Percentiles rank a stretch among this genome's conserved stretches.
Conservation (phyloP, 2,329 filamentous ascomycete species). For the Diplocarpon mali region DNA sequence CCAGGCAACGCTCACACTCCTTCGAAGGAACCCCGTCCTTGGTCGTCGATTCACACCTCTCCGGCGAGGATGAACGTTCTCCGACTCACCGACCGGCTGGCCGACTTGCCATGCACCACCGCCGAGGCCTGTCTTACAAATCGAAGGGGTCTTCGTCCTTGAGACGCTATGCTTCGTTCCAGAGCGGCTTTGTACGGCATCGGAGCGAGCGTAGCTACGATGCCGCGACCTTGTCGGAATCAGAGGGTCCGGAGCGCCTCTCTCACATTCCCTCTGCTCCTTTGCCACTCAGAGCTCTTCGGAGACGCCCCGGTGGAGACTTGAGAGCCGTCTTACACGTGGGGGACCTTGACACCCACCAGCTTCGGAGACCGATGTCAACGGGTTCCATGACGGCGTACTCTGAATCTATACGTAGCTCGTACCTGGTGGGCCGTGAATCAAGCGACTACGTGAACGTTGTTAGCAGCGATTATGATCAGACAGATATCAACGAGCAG, state of each 20-base stretch:
- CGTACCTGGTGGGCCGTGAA: constrained; percentile 33
- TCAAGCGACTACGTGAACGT: constrained; percentile 36
- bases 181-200: constrained; percentile 41
- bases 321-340: constrained; percentile 57
- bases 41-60: constrained; percentile 16
- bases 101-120: constrained; percentile 13
- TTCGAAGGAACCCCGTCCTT: constrained; percentile 25
- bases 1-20: constrained; percentile 26
- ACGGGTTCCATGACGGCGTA: constrained; percentile 49
- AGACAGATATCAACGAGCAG: constrained; percentile 32
- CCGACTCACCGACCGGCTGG: constrained; percentile 17
- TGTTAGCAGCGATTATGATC: constrained; percentile 29
- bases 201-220: constrained; percentile 50
- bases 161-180: constrained; percentile 47
- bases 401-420: constrained; percentile 49
- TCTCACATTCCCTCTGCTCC: constrained; percentile 36
- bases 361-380: constrained; percentile 43
- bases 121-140: constrained; percentile 27
- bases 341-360: constrained; percentile 43
- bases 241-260: constrained; percentile 39
- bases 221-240: constrained; percentile 45
- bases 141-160: constrained; percentile 42
- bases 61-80: constrained; percentile 17
- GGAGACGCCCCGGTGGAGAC: constrained; percentile 65
- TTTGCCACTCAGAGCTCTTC: constrained; percentile 50